Evolutionary conservation across 2,329 filamentous ascomycete species (phyloP).

Genomic region (Dichotomopilus funicola): DNA sequence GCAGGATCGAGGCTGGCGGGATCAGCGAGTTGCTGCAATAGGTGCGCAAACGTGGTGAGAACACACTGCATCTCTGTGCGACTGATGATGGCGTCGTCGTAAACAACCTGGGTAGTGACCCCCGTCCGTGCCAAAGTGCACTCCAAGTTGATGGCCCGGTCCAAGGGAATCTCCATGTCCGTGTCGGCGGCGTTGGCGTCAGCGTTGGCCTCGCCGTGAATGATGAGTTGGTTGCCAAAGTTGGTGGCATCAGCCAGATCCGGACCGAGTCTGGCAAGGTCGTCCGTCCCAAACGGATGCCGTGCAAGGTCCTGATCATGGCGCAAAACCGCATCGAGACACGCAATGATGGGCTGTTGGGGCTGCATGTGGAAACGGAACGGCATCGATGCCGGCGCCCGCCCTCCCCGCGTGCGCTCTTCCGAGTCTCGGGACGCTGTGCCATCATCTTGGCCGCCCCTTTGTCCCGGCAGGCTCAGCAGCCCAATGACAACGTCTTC

Average conservation of each 20-base stretch:
- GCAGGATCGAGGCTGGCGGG: background rate
- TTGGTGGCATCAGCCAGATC: background rate
- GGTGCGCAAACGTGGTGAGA: background rate
- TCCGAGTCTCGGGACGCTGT: background rate
- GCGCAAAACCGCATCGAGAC: background rate
- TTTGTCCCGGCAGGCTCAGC: background rate
- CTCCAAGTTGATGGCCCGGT: conserved; percentile 1
- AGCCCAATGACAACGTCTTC: background rate
- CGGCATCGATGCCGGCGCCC: background rate
- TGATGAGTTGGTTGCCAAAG: conserved; percentile 1
- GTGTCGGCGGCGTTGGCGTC: background rate
- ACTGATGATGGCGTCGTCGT: conserved; percentile 1
- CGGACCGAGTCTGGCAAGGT: background rate
- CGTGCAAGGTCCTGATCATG: background rate
- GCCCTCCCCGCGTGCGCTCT: background rate
- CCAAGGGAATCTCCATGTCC: background rate
- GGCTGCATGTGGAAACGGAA: conserved; percentile 2
- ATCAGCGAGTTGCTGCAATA: conserved; percentile 1
- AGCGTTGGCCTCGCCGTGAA: background rate
- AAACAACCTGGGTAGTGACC: background rate
- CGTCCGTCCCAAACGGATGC: background rate
- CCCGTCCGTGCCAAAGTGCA: background rate
- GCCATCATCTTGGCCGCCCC: background rate
- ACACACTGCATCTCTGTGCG: background rate
- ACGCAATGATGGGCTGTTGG: background rate